Evolutionary conservation across 768 basidiomycete species (phyloP), one percentile per base, ranked within the genome.

Genomic region (Daedaleopsis sinensis): DNA sequence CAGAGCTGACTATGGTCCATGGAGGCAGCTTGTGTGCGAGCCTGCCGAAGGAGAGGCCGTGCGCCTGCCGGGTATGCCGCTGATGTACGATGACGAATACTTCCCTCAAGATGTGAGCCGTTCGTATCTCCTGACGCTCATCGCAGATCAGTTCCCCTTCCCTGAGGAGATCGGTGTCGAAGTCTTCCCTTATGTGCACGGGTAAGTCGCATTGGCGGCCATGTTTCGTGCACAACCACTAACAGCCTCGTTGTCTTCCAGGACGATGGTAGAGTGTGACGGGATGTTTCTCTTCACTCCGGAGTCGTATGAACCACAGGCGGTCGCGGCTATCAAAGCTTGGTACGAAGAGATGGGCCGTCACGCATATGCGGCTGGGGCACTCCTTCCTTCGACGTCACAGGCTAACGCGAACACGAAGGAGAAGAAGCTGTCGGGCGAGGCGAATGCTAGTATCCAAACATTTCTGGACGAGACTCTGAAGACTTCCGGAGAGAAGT

Each of bases 31-130:
- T 12, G 47, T 37, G 4, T 63, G 46, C 10, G 6, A 19, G 1
- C 47, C 47, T 23, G 18, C 27, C 4, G 42, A 48, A 2, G 68
- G 61, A 16, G 50, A 56, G 1, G 21, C 69, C 18, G 37, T 67
- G 4, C 46, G 53, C 3, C 36, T 58, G 5, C 67, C 68, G 1
- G 70, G 67, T 2, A 23, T 71, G 35, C 68, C 70, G 24, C 58
- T 62, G 3, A 66, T 71, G 58, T 67, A 68, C 24, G 63, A 66
- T 37, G 61, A 68, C 32, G 70, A 71, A 48, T 49, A 58, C 21
- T 38, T 51, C 24, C 65, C 68, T 9, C 70, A 69, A 46, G 39
- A 59, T 11, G 68, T 67, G 43, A 46, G 60, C 58, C 21, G 7
- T 36, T 10, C 15, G 10, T n/a, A n/a, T 13, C 23, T 8, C 36